Percentiles rank a stretch among this genome's conserved stretches.
These are phyloP conservation scores for Apiotrichum laibachii DNA, from an alignment of 1,284 basidiomycete species.

Conservation along the genomic window DNA sequence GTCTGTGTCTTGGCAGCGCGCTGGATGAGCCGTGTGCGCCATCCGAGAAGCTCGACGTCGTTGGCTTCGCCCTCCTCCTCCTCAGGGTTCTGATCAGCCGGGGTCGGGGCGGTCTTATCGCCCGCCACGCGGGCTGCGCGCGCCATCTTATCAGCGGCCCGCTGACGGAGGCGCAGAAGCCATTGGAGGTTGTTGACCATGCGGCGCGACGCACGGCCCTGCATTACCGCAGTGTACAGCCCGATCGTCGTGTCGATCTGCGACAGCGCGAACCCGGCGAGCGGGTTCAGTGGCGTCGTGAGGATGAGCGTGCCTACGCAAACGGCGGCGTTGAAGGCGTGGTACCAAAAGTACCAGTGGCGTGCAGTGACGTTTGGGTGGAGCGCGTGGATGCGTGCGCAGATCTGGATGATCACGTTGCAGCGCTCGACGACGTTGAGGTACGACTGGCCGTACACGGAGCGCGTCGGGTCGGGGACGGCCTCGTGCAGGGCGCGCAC, in stretches of 20 bases:
- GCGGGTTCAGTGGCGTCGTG: conserved; percentile 10
- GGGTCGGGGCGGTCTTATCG: not conserved
- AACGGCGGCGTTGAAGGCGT: conserved; percentile 34
- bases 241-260: conserved; percentile 7
- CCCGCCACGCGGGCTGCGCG: not conserved
- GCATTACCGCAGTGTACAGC: too few species aligned
- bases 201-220: conserved; percentile 12
- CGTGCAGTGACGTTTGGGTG: conserved; percentile 29
- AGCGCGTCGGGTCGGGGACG: conserved; percentile 19
- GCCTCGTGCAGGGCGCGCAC: conserved; percentile 25
- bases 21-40: conserved; percentile 31
- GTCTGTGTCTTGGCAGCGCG: conserved; percentile 9
- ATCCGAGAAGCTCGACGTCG: conserved; percentile 29
- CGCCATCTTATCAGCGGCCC: conserved; percentile 11
- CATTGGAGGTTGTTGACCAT: conserved; percentile 27
- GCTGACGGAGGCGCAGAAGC: conserved; percentile 24
- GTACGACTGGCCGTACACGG: conserved; percentile 23
- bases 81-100: not conserved
- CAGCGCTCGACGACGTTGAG: conserved; percentile 31
- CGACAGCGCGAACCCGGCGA: conserved; percentile 15
- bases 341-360: conserved; percentile 36
- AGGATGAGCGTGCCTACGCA: conserved; percentile 24
- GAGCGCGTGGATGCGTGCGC: conserved; percentile 19
- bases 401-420: conserved; percentile 33
- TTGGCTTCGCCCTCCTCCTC: not conserved